phyloP scores from a whole-genome alignment of 2,329 filamentous ascomycete species.

The Epichloe typhina region DNA sequence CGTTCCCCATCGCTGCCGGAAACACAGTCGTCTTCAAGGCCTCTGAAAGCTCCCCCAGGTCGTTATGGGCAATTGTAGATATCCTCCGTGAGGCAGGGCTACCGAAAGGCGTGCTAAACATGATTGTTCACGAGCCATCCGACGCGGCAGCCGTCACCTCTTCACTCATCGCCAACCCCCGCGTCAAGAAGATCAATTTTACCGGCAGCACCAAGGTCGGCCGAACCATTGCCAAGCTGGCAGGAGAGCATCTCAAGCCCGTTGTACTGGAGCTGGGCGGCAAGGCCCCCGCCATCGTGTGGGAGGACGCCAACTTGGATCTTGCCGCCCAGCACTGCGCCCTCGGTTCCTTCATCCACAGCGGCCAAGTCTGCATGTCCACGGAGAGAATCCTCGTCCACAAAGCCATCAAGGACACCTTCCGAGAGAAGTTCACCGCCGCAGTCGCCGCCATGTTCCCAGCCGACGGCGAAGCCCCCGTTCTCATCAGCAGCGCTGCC shows the following conservation, averaged over 20 bases:
- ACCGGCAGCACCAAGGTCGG: conserved; percentile 68
- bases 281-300: conserved; percentile 66
- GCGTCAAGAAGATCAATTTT: conserved; percentile 73
- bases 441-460: conserved; percentile 30
- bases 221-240: conserved; percentile 54
- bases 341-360: conserved; percentile 57
- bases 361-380: conserved; percentile 76
- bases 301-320: conserved; percentile 66
- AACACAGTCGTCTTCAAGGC: conserved; percentile 66
- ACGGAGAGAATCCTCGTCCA: conserved; percentile 61
- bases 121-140: conserved; percentile 51
- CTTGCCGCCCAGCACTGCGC: conserved; percentile 56
- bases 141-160: conserved; percentile 56
- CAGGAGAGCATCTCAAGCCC: conserved; percentile 66
- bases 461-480: conserved; percentile 48
- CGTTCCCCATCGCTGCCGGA: conserved; percentile 59
- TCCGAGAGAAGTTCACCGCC: conserved; percentile 29
- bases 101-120: conserved; percentile 60
- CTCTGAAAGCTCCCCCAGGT: conserved; percentile 49
- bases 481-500: conserved; percentile 56
- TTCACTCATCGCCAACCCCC: conserved; percentile 52
- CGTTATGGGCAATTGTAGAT: conserved; percentile 47
- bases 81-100: conserved; percentile 63
- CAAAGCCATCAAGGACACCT: conserved; percentile 30
- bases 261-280: conserved; percentile 71